Conservation (phyloP, 2,329 filamentous ascomycete genomes). For the Parafenestella ontariensis region DNA sequence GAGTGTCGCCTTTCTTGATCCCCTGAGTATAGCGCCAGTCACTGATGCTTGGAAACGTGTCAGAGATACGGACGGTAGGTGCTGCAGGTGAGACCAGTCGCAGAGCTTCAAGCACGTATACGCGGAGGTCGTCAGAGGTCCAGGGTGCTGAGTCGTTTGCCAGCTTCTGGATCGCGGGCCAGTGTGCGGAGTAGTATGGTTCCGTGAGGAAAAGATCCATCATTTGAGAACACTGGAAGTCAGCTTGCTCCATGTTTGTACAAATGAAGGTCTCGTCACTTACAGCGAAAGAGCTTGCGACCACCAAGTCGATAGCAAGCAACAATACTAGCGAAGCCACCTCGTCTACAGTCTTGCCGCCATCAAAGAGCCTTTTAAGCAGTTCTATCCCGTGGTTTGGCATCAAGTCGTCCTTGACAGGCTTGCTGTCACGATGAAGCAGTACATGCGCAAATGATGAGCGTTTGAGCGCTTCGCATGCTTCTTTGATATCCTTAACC, state of each 20-base stretch:
- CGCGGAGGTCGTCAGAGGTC: conserved; percentile 6
- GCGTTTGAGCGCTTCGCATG: conserved; percentile 6
- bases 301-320: conserved; percentile 4
- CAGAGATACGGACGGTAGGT: conserved; percentile 5
- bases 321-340: conserved; percentile 9
- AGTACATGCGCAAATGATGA: conserved; percentile 1
- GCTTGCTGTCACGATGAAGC: not conserved
- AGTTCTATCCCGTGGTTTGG: conserved; percentile 8
- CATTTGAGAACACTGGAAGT: conserved; percentile 12
- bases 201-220: conserved; percentile 17
- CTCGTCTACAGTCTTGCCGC: conserved; percentile 14
- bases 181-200: conserved; percentile 10
- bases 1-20: conserved; percentile 6
- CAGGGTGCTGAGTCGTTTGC: conserved; percentile 1
- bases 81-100: conserved; percentile 9
- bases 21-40: conserved; percentile 4
- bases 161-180: conserved; percentile 12
- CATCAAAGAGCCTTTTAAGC: conserved; percentile 9
- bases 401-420: not conserved
- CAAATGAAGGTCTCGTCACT: not conserved
- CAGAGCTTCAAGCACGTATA: conserved; percentile 15
- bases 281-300: conserved; percentile 11
- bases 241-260: not conserved
- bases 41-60: not conserved
- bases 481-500: not conserved